Percentiles rank a stretch among this genome's conserved stretches.
Evolutionary conservation across 2,329 filamentous ascomycete genomes (phyloP).

Genomic region (Scolecobasidium constrictum): DNA sequence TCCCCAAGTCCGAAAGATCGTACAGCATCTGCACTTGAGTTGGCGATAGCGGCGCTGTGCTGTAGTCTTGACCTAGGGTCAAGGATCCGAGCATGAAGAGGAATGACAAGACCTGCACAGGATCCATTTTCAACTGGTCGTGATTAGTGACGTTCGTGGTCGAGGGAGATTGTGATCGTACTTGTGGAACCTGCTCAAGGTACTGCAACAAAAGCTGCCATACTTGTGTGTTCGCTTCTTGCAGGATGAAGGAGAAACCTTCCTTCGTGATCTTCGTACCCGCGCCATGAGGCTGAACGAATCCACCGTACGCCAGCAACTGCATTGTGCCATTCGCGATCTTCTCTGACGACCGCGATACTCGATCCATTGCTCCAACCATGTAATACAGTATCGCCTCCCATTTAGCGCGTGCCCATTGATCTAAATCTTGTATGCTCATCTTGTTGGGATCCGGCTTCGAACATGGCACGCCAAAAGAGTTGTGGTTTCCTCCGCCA

Average conservation of each 20-base stretch:
- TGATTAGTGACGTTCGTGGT: constrained; percentile 7
- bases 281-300: constrained; percentile 54
- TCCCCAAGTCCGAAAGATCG: constrained; percentile 81
- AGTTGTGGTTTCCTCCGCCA: constrained; percentile 73
- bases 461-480: constrained; percentile 78
- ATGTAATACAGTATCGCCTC: constrained; percentile 94
- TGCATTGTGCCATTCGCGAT: constrained; percentile 65
- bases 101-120: constrained; percentile 90
- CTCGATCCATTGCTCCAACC: constrained; percentile 64
- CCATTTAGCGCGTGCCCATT: constrained; percentile 82
- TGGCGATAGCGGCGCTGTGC: constrained; percentile 69
- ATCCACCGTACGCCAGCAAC: constrained; percentile 66
- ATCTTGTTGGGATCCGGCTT: constrained; percentile 47
- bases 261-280: constrained; percentile 73
- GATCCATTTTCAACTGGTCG: constrained; percentile 55
- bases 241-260: constrained; percentile 88
- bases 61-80: constrained; percentile 84
- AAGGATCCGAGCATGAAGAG: constrained; percentile 91
- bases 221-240: constrained; percentile 92
- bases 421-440: constrained; percentile 64
- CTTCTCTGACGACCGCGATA: constrained; percentile 34
- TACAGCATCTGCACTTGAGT: constrained; percentile 83
- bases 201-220: constrained; percentile 93
- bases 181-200: constrained; percentile 68
- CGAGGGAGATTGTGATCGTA: constrained; percentile 18